Evolutionary conservation across 805 yeast species (phyloP).

Genomic region (Cyberlindnera americana): DNA sequence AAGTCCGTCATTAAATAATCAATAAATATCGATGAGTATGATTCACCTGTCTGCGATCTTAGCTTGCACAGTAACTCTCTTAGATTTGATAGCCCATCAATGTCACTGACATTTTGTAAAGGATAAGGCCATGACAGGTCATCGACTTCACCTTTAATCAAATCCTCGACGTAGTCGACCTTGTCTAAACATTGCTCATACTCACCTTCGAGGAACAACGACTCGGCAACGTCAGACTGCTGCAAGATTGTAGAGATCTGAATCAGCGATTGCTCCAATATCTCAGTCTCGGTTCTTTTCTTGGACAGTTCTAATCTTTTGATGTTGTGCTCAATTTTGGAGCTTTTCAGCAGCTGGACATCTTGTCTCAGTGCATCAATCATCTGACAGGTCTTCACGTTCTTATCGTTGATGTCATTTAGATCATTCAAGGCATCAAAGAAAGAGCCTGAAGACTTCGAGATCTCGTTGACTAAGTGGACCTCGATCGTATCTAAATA

Average conservation of each 20-base stretch:
- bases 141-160: slow-evolving; percentile 52
- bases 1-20: slow-evolving; percentile 58
- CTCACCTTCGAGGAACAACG: slow-evolving; percentile 40
- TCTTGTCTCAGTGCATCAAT: slow-evolving; percentile 44
- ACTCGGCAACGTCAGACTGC: slow-evolving; percentile 48
- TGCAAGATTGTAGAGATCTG: slow-evolving; percentile 43
- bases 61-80: slow-evolving; percentile 52
- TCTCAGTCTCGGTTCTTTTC: slow-evolving; percentile 55
- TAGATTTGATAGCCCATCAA: slow-evolving; percentile 34
- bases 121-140: slow-evolving; percentile 40
- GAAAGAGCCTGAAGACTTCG: slow-evolving; percentile 79
- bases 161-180: slow-evolving; percentile 51
- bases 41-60: slow-evolving; percentile 63
- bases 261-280: slow-evolving; percentile 57
- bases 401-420: slow-evolving; percentile 53
- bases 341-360: slow-evolving; percentile 43
- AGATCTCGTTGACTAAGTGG: slow-evolving; percentile 75
- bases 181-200: slow-evolving; percentile 54
- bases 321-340: slow-evolving; percentile 49
- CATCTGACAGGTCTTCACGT: slow-evolving; percentile 46
- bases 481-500: slow-evolving; percentile 85
- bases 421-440: slow-evolving; percentile 82
- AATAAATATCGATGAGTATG: slow-evolving; percentile 58
- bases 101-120: slow-evolving; percentile 29
- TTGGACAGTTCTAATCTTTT: slow-evolving; percentile 45